A percentile compares a stretch with the other conserved stretches of the same genome.
These are phyloP conservation scores for Emericellopsis cladophorae DNA, from an alignment of 2,329 filamentous ascomycete genomes.

Conservation along the genomic window DNA sequence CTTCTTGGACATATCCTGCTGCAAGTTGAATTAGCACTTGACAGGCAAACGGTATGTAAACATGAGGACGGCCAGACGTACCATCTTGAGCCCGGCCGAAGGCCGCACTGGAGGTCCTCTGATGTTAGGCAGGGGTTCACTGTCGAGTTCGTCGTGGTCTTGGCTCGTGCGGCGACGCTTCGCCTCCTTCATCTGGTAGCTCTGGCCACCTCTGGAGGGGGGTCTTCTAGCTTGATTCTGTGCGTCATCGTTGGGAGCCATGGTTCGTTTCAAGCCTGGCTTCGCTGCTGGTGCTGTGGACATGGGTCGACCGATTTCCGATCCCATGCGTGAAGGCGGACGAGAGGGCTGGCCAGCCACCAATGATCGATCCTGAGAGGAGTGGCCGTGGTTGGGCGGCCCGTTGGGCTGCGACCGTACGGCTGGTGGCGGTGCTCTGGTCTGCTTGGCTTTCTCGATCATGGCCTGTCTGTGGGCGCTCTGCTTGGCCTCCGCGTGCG, in stretches of 20 bases:
- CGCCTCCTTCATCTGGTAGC: constrained; percentile 55
- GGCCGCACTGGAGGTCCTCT: constrained; percentile 80
- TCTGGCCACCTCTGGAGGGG: constrained; percentile 38
- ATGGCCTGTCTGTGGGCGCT: constrained; percentile 39
- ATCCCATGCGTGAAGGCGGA: constrained; percentile 47
- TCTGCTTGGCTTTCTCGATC: constrained; percentile 54
- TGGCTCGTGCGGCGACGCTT: constrained; percentile 75
- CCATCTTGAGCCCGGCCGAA: constrained; percentile 58
- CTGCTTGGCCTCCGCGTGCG: constrained; percentile 53
- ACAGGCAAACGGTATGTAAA: background rate
- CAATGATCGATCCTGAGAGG: constrained; percentile 16
- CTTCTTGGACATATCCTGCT: constrained; percentile 47
- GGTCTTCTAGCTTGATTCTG: constrained; percentile 30
- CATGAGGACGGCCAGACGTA: constrained; percentile 21
- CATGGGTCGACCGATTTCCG: constrained; percentile 48
- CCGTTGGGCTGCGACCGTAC: constrained; percentile 40
- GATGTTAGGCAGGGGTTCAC: constrained; percentile 44
- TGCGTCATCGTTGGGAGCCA: constrained; percentile 53
- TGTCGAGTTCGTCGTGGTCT: constrained; percentile 49
- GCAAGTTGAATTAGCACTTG: constrained; percentile 8
- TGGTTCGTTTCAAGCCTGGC: constrained; percentile 56
- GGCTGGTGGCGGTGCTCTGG: constrained; percentile 48
- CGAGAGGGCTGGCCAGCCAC: constrained; percentile 22
- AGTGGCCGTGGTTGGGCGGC: constrained; percentile 27
- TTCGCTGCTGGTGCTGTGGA: constrained; percentile 47